Base-by-base conservation (phyloP, 208 protist species). In the Leishmania martiniquensis region DNA sequence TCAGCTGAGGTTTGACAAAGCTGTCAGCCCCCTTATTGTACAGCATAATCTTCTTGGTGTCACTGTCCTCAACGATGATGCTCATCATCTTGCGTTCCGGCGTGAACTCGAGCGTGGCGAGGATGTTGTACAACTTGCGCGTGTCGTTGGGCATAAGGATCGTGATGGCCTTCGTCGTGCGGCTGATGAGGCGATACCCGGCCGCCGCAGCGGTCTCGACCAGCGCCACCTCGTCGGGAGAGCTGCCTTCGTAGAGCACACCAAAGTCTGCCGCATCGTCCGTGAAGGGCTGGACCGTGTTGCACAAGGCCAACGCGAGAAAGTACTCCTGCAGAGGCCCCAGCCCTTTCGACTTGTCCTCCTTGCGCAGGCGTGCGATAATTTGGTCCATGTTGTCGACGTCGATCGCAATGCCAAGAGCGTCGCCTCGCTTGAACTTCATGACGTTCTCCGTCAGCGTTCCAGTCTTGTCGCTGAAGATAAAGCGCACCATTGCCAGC, bases 381-480 rank as follows among this genome's bases (percentile, higher is more conserved):
- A 68, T 72, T 17, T 69, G 72, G 6, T 93, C 76, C 15, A 87
- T 9, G 71, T 91, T 65, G 54, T 97, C 91, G 12, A 70, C 10
- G 72, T 86, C 79, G 76, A 98, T 87, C 13, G 71, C 49, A 42
- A 85, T 65, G 42, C 93, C 92, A n/a, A 90, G 79, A 42, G 95
- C 87, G 68, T 94, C 91, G 55, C 93, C 90, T 7, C 67, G 69
- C 67, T 93, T 94, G 77, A 93, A 98, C 72, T 89, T 85, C 96
- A 98, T 98, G 2, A 93, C 83, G 75, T 98, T 98, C 83, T 98
- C 92, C 42, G 96, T 98, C 17, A 98, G 86, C 15, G 95, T 98
- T n/a, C 95, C 96, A 0, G 96, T 98, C 78, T 98, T 98, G 84
- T 98, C 96, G 29, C 84, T 94, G 77, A 98, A 98, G 71, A 98